Percentiles rank a stretch among this genome's conserved stretches.
These are phyloP conservation scores for Amylocystis lapponica DNA, from an alignment of 768 basidiomycete genomes.

Conservation along the genomic window DNA sequence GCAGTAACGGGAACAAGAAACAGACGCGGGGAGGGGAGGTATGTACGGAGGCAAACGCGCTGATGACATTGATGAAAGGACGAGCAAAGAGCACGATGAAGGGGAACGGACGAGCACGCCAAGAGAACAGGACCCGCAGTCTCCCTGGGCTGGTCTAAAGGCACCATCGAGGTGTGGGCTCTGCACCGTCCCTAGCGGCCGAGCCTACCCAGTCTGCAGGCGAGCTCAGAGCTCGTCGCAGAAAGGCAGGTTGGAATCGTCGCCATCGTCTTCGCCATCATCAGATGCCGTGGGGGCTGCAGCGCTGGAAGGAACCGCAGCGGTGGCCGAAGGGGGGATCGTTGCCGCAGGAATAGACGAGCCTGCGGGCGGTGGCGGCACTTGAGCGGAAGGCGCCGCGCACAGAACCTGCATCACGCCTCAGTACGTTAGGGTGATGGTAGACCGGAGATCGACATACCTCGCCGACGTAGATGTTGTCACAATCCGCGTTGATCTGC, in stretches of 20 bases:
- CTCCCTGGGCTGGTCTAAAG: too few species aligned
- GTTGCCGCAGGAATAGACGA: conserved; percentile 15
- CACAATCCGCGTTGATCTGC: conserved; percentile 49
- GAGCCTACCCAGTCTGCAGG: not conserved
- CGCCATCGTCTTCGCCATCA: conserved; percentile 21
- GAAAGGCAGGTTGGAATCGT: conserved; percentile 41
- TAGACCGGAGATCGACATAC: conserved; percentile 32
- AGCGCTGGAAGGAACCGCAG: conserved; percentile 11
- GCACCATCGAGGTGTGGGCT: not conserved
- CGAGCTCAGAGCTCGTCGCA: conserved; percentile 43
- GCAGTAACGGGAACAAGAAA: too few species aligned
- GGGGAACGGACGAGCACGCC: not conserved
- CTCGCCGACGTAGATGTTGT: conserved; percentile 73
- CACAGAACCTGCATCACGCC: conserved; percentile 45
- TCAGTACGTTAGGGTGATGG: not conserved
- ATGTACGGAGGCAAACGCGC: too few species aligned
- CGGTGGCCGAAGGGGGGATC: conserved; percentile 18
- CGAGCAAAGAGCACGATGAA: not conserved
- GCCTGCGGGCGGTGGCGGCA: conserved; percentile 39
- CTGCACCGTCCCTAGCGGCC: too few species aligned
- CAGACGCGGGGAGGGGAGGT: too few species aligned
- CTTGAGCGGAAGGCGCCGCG: conserved; percentile 31
- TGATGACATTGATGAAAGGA: not conserved
- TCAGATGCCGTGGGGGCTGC: conserved; percentile 5
- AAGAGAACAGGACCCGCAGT: not conserved